A percentile compares a stretch with the other conserved stretches of the same genome.
These are phyloP conservation scores for Grammothele lineata DNA, from an alignment of 768 basidiomycete genomes.

Conservation along the genomic window DNA sequence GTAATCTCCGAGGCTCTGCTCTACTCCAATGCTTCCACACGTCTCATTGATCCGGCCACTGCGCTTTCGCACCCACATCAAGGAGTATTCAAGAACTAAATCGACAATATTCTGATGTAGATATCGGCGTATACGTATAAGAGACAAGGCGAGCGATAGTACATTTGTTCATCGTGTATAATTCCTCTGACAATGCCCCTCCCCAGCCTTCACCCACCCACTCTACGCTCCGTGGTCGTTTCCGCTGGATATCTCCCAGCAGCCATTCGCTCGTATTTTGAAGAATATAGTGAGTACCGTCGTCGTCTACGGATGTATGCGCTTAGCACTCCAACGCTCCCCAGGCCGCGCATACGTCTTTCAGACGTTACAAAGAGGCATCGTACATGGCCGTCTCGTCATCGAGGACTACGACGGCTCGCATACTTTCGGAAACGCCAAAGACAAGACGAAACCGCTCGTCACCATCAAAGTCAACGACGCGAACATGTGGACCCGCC, in stretches of 20 bases:
- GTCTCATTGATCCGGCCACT: too few relatives aligned
- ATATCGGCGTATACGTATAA: too few relatives aligned
- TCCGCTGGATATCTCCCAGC: neutral
- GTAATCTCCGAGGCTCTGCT: too few relatives aligned
- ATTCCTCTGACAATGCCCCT: too few relatives aligned
- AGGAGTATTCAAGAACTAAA: too few relatives aligned
- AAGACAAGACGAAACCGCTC: neutral
- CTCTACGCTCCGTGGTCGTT: neutral
- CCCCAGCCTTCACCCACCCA: neutral
- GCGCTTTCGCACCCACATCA: too few relatives aligned
- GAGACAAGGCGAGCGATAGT: too few relatives aligned
- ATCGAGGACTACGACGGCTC: slow-evolving; percentile 6
- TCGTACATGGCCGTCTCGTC: slow-evolving; percentile 1
- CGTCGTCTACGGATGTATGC: neutral
- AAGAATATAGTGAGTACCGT: neutral
- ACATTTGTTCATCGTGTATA: too few relatives aligned
- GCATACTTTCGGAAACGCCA: slow-evolving; percentile 1
- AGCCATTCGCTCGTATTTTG: neutral
- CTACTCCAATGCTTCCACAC: too few relatives aligned
- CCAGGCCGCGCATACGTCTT: slow-evolving; percentile 4
- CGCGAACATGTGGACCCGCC: neutral
- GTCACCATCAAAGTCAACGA: neutral
- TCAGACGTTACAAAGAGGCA: neutral
- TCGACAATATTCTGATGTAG: too few relatives aligned
- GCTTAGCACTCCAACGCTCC: neutral